Conservation (phyloP, 345 rosid genomes). For the Limnanthes douglasii region DNA sequence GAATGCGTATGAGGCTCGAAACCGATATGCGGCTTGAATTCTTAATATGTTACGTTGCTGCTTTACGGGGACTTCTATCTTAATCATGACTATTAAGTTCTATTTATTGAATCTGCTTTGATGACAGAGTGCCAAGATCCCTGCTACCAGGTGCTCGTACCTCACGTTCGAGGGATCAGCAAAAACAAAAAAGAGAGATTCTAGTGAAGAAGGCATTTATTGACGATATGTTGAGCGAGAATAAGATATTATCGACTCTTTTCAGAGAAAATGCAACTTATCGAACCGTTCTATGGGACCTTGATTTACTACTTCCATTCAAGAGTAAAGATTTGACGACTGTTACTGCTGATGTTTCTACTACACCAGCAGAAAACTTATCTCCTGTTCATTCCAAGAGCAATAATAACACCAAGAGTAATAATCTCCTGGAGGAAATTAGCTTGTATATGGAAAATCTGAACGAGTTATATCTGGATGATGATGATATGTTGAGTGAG, state of each 20-base stretch:
- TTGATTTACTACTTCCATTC: conserved; percentile 54
- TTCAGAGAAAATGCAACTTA: conserved; percentile 29
- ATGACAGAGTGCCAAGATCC: conserved; percentile 84
- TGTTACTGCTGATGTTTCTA: conserved; percentile 13
- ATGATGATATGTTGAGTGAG: conserved; percentile 60
- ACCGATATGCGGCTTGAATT: too few relatives aligned
- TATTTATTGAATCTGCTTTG: conserved; percentile 9
- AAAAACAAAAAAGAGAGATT: conserved; percentile 78
- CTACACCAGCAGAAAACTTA: conserved; percentile 19
- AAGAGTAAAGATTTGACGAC: conserved; percentile 26
- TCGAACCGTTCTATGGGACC: conserved; percentile 65
- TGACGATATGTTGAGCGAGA: conserved; percentile 69
- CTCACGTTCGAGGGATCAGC: conserved; percentile 93
- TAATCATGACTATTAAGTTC: conserved; percentile 8
- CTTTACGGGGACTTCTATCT: background rate
- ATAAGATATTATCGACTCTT: conserved; percentile 40
- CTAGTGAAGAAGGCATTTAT: conserved; percentile 85
- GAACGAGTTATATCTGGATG: conserved; percentile 48
- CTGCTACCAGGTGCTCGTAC: conserved; percentile 89
- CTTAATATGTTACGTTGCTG: too few relatives aligned
- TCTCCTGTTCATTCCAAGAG: conserved; percentile 18
- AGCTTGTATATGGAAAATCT: conserved; percentile 74
- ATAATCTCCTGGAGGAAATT: conserved; percentile 59
- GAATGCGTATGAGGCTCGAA: too few relatives aligned
- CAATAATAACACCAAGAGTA: conserved; percentile 15